Percentiles rank a stretch among this genome's conserved stretches.
Conservation (phyloP, 805 yeast species). For the Zygosaccharomyces bailii region DNA sequence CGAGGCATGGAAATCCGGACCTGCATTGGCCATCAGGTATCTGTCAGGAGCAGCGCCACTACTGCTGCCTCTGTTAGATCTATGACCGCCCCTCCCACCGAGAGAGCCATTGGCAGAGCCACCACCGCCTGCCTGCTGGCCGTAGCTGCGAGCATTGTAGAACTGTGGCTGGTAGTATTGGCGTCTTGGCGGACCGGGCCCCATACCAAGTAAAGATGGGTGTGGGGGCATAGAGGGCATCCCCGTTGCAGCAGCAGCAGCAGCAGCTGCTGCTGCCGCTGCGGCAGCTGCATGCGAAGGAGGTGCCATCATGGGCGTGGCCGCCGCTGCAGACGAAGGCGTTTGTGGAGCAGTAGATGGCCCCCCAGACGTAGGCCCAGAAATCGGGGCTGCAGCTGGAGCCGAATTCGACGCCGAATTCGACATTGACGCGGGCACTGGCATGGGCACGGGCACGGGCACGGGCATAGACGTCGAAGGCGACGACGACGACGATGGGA, state of each 20-base stretch:
- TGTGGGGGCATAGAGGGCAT: slow-evolving; percentile 9
- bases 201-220: slow-evolving; percentile 7
- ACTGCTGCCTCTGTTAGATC: too few species aligned
- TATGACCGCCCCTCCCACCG: too few species aligned
- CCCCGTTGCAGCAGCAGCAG: slow-evolving; percentile 1
- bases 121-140: background rate
- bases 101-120: background rate
- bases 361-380: background rate
- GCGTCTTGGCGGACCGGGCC: slow-evolving; percentile 13
- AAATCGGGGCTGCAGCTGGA: too few species aligned
- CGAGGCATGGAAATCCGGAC: background rate
- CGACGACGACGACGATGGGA: background rate
- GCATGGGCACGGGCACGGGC: background rate
- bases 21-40: background rate
- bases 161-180: slow-evolving; percentile 13
- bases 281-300: slow-evolving; percentile 7
- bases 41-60: background rate
- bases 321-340: background rate
- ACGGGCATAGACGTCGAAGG: background rate
- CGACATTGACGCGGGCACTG: background rate
- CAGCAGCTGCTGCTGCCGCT: slow-evolving; percentile 2
- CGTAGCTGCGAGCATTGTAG: background rate
- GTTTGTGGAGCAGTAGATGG: background rate
- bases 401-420: background rate
- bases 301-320: background rate